Percentiles rank a stretch among this genome's conserved stretches.
Evolutionary conservation across 495 filamentous ascomycete genomes (phyloP).

Genomic region (Penicillium herquei): DNA sequence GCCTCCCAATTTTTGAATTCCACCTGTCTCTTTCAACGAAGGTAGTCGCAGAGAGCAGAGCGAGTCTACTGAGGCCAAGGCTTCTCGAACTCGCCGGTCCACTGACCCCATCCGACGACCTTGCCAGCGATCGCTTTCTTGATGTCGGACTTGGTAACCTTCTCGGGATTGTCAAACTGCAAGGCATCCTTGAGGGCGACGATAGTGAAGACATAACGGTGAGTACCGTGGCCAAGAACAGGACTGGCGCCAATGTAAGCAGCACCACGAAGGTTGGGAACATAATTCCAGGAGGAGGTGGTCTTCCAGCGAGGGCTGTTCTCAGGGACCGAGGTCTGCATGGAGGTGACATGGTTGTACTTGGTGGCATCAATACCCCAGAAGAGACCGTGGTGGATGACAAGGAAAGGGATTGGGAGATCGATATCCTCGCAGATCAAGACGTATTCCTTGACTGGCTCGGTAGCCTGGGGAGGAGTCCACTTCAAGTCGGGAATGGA

Average conservation of each 20-base stretch:
- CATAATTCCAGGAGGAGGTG: slow-evolving; percentile 41
- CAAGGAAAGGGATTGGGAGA: slow-evolving; percentile 40
- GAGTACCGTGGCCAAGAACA: slow-evolving; percentile 45
- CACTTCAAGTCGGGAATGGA: slow-evolving; percentile 42
- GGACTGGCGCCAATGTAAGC: slow-evolving; percentile 43
- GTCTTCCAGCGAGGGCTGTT: slow-evolving; percentile 17
- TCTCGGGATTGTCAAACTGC: slow-evolving; percentile 26
- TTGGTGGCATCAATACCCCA: slow-evolving; percentile 32
- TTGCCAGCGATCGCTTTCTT: slow-evolving; percentile 44
- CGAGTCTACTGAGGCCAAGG: background rate
- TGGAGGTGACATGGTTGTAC: slow-evolving; percentile 20
- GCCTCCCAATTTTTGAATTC: background rate
- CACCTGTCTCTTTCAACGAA: background rate
- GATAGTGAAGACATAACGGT: slow-evolving; percentile 52
- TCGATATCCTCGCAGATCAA: slow-evolving; percentile 54
- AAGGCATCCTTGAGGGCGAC: slow-evolving; percentile 44
- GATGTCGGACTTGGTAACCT: slow-evolving; percentile 42
- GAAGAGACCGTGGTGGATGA: slow-evolving; percentile 48
- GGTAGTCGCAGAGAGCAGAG: too few species aligned
- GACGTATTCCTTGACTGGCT: slow-evolving; percentile 44
- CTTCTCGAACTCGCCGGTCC: slow-evolving; percentile 48
- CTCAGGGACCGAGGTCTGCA: background rate
- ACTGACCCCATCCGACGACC: slow-evolving; percentile 50
- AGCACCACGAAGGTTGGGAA: slow-evolving; percentile 28
- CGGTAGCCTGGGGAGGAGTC: slow-evolving; percentile 21